These are phyloP conservation scores for Mycena polygramma DNA, from an alignment of 768 basidiomycete genomes.

Conservation along the genomic window DNA sequence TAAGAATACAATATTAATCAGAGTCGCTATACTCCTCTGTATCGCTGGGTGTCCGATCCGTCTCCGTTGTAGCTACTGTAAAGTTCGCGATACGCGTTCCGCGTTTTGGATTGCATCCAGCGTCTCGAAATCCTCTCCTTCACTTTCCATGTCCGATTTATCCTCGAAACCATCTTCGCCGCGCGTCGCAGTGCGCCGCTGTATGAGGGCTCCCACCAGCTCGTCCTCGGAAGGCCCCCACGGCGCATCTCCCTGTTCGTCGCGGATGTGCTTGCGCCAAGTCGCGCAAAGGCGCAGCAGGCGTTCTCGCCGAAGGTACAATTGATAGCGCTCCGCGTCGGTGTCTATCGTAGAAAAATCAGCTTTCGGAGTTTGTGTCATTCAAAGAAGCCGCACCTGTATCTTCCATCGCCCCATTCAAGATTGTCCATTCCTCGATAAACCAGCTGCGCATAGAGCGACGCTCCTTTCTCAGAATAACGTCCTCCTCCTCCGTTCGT, in stretches of 20 bases:
- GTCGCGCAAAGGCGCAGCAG: constrained; percentile 11
- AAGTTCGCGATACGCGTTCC: too few species aligned
- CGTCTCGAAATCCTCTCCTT: too few species aligned
- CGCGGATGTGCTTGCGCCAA: constrained; percentile 13
- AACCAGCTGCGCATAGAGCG: neutral
- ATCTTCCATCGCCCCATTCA: neutral
- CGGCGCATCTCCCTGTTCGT: neutral
- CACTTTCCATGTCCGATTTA: too few species aligned
- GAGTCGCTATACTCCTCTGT: too few species aligned
- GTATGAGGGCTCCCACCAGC: neutral
- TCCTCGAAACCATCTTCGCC: constrained; percentile 1
- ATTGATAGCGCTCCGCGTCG: constrained; percentile 15
- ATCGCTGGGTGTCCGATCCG: too few species aligned
- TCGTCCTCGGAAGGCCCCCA: constrained; percentile 5
- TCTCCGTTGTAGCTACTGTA: neutral
- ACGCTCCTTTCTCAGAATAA: neutral
- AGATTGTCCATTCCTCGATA: neutral
- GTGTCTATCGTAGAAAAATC: neutral
- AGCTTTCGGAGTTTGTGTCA: neutral
- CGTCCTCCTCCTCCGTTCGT: neutral
- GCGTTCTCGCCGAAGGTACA: neutral
- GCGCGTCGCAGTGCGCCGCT: neutral
- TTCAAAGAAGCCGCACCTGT: constrained; percentile 10
- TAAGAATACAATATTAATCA: too few species aligned
- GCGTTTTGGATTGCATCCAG: too few species aligned